Conservation (phyloP, 2,329 filamentous ascomycete genomes). For the Ampelomyces quisqualis region DNA sequence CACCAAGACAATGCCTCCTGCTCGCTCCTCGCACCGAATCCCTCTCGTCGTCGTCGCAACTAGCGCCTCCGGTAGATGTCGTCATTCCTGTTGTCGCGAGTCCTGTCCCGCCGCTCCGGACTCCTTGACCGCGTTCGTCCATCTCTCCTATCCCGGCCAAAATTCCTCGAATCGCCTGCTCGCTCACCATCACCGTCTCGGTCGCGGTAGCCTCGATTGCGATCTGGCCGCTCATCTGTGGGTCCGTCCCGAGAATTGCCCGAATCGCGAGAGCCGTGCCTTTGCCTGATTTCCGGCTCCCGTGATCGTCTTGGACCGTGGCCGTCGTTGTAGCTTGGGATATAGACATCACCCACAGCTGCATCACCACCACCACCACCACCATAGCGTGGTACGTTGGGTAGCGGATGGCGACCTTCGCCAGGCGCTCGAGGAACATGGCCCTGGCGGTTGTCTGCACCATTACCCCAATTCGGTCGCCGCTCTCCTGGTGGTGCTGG, state of each 20-base stretch:
- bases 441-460: conserved; percentile 21
- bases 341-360: conserved; percentile 45
- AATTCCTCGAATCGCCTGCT: conserved; percentile 24
- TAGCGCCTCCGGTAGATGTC: conserved; percentile 35
- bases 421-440: conserved; percentile 41
- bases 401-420: conserved; percentile 40
- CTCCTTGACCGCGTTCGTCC: conserved; percentile 39
- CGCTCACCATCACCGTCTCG: conserved; percentile 23
- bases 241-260: conserved; percentile 39
- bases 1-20: neutral
- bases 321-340: conserved; percentile 50
- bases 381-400: conserved; percentile 38
- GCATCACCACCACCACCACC: conserved; percentile 27
- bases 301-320: conserved; percentile 34
- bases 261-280: conserved; percentile 38
- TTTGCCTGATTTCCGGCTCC: conserved; percentile 39
- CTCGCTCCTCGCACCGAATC: neutral
- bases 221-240: conserved; percentile 32
- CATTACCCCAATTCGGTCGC: conserved; percentile 38
- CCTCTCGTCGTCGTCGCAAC: neutral
- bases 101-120: conserved; percentile 35
- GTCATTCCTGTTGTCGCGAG: conserved; percentile 25
- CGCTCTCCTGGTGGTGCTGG: conserved; percentile 39
- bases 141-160: conserved; percentile 32
- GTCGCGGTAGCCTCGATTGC: conserved; percentile 24